Conservation (phyloP, 495 filamentous ascomycete genomes). For the Rostrohypoxylon terebratum region DNA sequence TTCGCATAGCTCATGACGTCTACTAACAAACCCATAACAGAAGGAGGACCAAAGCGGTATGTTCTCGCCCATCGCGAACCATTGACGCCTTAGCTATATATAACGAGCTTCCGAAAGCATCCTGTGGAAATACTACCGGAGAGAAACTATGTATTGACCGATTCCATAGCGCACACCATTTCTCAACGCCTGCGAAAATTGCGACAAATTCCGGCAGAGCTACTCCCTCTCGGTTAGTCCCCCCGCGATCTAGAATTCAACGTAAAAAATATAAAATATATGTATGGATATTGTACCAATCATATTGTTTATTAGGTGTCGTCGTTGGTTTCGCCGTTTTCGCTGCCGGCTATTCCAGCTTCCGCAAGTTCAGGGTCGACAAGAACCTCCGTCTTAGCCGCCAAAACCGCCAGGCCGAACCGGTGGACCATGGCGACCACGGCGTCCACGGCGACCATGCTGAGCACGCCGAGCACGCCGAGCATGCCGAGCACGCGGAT, state of each 20-base stretch:
- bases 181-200: slow-evolving; percentile 91
- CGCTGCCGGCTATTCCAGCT: slow-evolving; percentile 82
- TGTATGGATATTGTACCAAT: slow-evolving; percentile 24
- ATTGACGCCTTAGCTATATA: slow-evolving; percentile 40
- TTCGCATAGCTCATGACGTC: slow-evolving; percentile 44
- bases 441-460: slow-evolving; percentile 27
- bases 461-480: slow-evolving; percentile 29
- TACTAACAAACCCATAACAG: slow-evolving; percentile 59
- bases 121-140: background rate
- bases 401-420: slow-evolving; percentile 61
- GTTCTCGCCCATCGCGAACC: slow-evolving; percentile 52
- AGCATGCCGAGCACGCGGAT: slow-evolving; percentile 16
- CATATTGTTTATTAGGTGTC: slow-evolving; percentile 67
- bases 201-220: slow-evolving; percentile 89
- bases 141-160: slow-evolving; percentile 42
- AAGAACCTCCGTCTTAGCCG: slow-evolving; percentile 86
- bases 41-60: slow-evolving; percentile 88
- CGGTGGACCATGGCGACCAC: slow-evolving; percentile 41
- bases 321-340: slow-evolving; percentile 76
- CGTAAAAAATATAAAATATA: background rate
- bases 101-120: slow-evolving; percentile 16
- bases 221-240: slow-evolving; percentile 90
- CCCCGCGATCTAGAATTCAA: background rate
- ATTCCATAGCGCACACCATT: slow-evolving; percentile 85
- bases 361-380: slow-evolving; percentile 84